Percentiles rank a stretch among this genome's conserved stretches.
These are phyloP conservation scores for Cyberlindnera bimundalis DNA, from an alignment of 805 yeast genomes.

Conservation along the genomic window DNA sequence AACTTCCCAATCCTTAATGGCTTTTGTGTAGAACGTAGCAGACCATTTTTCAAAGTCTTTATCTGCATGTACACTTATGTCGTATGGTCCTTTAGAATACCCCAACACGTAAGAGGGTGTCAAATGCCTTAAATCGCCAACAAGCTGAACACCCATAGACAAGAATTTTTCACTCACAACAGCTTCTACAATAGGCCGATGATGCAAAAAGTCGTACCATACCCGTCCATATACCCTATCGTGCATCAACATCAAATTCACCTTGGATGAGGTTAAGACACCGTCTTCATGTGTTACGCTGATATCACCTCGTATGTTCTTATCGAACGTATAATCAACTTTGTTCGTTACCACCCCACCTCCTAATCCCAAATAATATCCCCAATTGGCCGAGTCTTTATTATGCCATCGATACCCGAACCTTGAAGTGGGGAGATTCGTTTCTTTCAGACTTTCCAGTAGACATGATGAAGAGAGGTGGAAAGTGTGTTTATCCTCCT, in stretches of 20 bases:
- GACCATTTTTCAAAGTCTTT: neutral
- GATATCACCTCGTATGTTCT: constrained; percentile 1
- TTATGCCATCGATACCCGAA: constrained; percentile 9
- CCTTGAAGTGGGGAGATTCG: constrained; percentile 1
- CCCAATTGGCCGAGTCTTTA: constrained; percentile 3
- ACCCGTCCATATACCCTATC: neutral
- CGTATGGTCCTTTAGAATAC: neutral
- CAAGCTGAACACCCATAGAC: constrained; percentile 3
- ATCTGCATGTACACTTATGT: neutral
- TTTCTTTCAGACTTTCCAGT: constrained; percentile 1
- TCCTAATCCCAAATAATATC: constrained; percentile 6
- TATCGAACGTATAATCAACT: constrained; percentile 4
- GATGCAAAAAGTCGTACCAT: constrained; percentile 1
- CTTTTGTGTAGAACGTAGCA: constrained; percentile 1
- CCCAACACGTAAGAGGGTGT: constrained; percentile 3
- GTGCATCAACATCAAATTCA: neutral
- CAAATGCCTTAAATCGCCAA: neutral
- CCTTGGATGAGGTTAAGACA: neutral
- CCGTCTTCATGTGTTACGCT: constrained; percentile 1
- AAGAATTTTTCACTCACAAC: neutral
- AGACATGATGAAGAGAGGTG: neutral
- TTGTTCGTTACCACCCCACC: constrained; percentile 2
- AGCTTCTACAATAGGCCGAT: constrained; percentile 1
- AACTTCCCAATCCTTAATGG: neutral
- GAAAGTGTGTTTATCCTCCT: constrained; percentile 6